Evolutionary conservation across 2,329 filamentous ascomycete genomes (phyloP).

Genomic region (Fusarium armeniacum): DNA sequence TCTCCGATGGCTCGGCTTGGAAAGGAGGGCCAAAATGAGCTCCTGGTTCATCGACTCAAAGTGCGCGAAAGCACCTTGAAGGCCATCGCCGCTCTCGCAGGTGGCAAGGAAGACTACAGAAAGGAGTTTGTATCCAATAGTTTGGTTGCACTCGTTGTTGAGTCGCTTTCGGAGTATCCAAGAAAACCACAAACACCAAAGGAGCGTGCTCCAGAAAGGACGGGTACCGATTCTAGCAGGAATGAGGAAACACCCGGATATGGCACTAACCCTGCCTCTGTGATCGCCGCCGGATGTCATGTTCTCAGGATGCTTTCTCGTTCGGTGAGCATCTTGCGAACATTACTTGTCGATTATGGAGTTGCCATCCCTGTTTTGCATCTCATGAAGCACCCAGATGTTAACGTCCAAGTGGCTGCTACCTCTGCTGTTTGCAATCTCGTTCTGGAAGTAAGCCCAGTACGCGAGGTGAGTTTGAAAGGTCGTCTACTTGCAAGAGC

Average conservation of each 20-base stretch:
- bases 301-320: conserved; percentile 85
- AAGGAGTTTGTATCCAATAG: conserved; percentile 86
- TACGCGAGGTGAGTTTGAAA: conserved; percentile 78
- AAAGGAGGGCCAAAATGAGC: conserved; percentile 70
- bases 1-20: conserved; percentile 67
- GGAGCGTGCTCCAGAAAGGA: conserved; percentile 58
- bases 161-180: conserved; percentile 76
- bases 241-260: conserved; percentile 63
- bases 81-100: conserved; percentile 84
- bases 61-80: conserved; percentile 82
- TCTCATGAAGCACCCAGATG: conserved; percentile 79
- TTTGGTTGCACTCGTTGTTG: conserved; percentile 84
- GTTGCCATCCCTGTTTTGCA: conserved; percentile 82
- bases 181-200: conserved; percentile 62
- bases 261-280: conserved; percentile 79
- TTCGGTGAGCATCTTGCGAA: conserved; percentile 86
- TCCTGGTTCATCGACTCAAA: conserved; percentile 77
- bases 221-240: conserved; percentile 52
- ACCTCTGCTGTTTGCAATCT: conserved; percentile 89
- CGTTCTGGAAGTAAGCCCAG: conserved; percentile 88
- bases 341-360: conserved; percentile 87
- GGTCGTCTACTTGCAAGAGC: background rate
- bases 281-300: conserved; percentile 88
- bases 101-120: conserved; percentile 85
- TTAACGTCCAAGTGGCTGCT: conserved; percentile 87